Base-by-base conservation (phyloP, 768 basidiomycete genomes). In the Fibroporia radiculosa region DNA sequence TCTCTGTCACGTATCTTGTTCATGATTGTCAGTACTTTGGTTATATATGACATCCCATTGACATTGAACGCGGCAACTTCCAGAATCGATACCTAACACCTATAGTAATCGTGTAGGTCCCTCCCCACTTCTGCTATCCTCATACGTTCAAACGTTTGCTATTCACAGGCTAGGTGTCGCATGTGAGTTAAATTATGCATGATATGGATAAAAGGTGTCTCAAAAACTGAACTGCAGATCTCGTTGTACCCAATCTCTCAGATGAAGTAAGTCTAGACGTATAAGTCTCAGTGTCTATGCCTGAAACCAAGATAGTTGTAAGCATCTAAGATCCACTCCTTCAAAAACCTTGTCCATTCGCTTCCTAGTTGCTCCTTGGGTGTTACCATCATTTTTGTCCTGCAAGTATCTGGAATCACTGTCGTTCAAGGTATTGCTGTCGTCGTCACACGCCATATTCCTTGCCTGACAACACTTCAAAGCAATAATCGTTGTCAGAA, bases 401-500 rank as follows among this genome's bases (percentile, higher is more conserved):
- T 45, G 13, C 40, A 43, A 1, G 29, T 52, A 13, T 7, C 45
- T 18, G 53, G 34, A 3, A 28, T 51, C 14, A 46, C 46, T 16
- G 26, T 49, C 14, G 48, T 49, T 1, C 48, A 55, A 41, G 48
- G 51, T 50, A 22, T 23, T n/a, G n/a, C n/a, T 39, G 6, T 29
- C 16, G 8, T n/a, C 19, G 27, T n/a, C n/a, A n/a, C 12, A 11
- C 22, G 27, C 20, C 8, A 20, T 11, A 12, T 5, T 22, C 13
- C 13, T 8, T 16, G 18, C 18, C 3, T 14, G 5, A 22, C 3
- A 19, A 36, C 16, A 28, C 18, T 20, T n/a, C 14, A 37, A 8
- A 53, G 54, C 51, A 3, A 48, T 55, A 35, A 49, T 55, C 23
- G 54, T 55, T 25, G 33, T 55, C 31, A 50, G 54, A 13, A 49